Evolutionary conservation across 1,284 basidiomycete genomes (phyloP).

Genomic region (Phlebopus sp.): DNA sequence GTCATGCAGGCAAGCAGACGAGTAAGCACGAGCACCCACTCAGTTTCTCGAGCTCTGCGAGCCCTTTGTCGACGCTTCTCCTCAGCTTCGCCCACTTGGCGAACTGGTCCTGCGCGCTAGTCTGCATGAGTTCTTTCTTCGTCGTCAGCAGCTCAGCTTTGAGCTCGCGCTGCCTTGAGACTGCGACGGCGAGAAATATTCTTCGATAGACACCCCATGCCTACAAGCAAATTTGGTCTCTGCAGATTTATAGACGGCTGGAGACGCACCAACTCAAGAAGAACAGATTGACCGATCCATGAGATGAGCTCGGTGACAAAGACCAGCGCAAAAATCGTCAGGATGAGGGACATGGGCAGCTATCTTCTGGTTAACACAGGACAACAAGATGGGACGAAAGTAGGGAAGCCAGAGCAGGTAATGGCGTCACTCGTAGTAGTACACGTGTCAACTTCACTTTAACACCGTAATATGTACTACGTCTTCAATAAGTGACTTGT

Average conservation of each 20-base stretch:
- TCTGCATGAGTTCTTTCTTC: conserved; percentile 85
- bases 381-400: neutral
- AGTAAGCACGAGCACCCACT: conserved; percentile 58
- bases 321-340: conserved; percentile 79
- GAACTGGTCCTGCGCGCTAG: conserved; percentile 96
- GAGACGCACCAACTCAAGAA: conserved; percentile 71
- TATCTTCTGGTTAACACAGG: conserved; percentile 1
- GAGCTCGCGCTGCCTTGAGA: conserved; percentile 60
- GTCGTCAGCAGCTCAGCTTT: conserved; percentile 75
- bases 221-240: conserved; percentile 36
- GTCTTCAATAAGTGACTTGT: too few species aligned
- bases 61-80: conserved; percentile 87
- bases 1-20: conserved; percentile 4
- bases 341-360: conserved; percentile 66
- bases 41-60: conserved; percentile 90
- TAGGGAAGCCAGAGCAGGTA: neutral
- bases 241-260: neutral
- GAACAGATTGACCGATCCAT: conserved; percentile 84
- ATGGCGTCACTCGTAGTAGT: neutral
- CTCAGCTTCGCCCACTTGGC: conserved; percentile 97
- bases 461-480: too few species aligned
- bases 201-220: conserved; percentile 68
- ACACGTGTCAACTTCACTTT: too few species aligned
- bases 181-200: conserved; percentile 56
- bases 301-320: conserved; percentile 79